Evolutionary conservation across 2,329 filamentous ascomycete species (phyloP).

Genomic region (Fusarium papillatum): DNA sequence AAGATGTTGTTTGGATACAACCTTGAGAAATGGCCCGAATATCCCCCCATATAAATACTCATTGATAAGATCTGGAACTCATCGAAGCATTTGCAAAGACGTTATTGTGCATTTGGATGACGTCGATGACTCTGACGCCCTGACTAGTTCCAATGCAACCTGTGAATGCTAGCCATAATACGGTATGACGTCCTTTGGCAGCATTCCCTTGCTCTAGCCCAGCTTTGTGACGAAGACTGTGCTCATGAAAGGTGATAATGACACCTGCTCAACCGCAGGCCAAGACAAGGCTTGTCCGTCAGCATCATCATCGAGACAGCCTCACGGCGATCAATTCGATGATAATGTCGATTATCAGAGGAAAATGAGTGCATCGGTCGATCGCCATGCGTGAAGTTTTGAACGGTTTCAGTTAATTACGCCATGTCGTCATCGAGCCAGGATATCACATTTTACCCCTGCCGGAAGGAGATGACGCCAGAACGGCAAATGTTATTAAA

Average conservation of each 20-base stretch:
- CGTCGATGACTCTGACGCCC: constrained; percentile 9
- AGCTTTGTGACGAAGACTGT: not conserved
- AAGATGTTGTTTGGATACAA: not conserved
- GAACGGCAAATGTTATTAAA: too few relatives aligned
- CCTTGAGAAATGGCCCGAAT: rapidly evolving
- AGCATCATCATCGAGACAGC: not conserved
- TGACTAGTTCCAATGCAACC: not conserved
- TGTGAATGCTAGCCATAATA: not conserved
- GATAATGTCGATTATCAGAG: not conserved
- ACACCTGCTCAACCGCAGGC: not conserved
- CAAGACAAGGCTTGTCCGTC: not conserved
- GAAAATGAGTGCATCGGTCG: not conserved
- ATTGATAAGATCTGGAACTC: not conserved
- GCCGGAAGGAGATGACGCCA: not conserved
- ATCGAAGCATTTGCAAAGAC: not conserved
- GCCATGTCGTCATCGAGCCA: constrained; percentile 8
- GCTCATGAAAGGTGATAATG: not conserved
- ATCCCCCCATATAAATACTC: not conserved
- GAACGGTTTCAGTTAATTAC: not conserved
- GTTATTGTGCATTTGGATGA: not conserved
- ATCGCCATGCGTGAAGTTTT: not conserved
- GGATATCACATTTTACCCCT: not conserved
- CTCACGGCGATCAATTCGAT: not conserved
- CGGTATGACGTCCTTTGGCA: constrained; percentile 18
- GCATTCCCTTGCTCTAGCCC: not conserved